Evolutionary conservation across 345 rosid genomes (phyloP).

Genomic region (Camelina neglecta): DNA sequence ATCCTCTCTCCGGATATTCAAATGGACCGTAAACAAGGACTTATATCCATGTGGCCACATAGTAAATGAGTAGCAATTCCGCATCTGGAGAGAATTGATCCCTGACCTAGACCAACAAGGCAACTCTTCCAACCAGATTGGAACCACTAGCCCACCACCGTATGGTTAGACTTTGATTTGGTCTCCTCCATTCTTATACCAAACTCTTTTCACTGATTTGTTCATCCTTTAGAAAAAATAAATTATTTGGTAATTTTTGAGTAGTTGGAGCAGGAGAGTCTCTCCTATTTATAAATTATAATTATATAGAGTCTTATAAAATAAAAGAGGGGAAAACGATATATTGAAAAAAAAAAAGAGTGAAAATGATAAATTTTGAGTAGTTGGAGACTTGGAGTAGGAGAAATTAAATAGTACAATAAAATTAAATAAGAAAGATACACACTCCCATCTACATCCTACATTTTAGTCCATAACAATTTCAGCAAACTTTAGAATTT

Average conservation of each 20-base stretch:
- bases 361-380: conserved; percentile 18
- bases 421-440: conserved; percentile 19
- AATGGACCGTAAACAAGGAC: no score
- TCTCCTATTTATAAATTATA: neutral
- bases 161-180: no score
- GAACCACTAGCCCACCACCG: no score
- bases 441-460: conserved; percentile 33
- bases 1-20: no score
- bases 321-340: no score
- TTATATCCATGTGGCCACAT: no score
- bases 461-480: conserved; percentile 1
- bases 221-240: neutral
- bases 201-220: conserved; percentile 41
- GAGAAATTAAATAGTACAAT: conserved; percentile 25
- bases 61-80: no score
- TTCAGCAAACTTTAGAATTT: conserved; percentile 24
- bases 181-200: neutral
- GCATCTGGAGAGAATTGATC: no score
- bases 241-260: neutral
- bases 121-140: no score
- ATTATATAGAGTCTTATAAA: no score
- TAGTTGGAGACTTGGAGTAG: conserved; percentile 31
- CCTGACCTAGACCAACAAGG: no score
- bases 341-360: neutral
- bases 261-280: no score